phyloP scores from a whole-genome alignment of 1,284 basidiomycete species.

The Exobasidium cylindrosporum region DNA sequence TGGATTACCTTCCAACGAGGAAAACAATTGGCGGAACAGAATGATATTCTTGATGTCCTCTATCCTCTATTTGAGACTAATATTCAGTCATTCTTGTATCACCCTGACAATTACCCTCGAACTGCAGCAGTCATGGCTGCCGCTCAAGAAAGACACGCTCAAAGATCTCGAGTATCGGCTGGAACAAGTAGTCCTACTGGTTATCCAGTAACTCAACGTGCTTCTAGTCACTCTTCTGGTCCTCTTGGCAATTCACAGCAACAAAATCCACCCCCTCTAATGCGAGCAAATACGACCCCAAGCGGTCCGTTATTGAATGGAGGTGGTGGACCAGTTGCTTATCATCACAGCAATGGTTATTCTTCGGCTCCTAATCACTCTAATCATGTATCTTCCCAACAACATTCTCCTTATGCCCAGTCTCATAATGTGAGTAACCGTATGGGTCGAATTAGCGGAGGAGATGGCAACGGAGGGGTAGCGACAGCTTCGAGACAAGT shows the following conservation, averaged over 20 bases:
- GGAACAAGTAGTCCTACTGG: slow-evolving; percentile 3
- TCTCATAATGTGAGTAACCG: neutral
- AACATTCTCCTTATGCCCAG: neutral
- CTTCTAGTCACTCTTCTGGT: slow-evolving; percentile 3
- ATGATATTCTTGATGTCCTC: slow-evolving; percentile 49
- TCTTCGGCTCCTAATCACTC: neutral
- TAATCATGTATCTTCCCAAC: neutral
- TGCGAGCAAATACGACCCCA: slow-evolving; percentile 42
- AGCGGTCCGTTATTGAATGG: neutral
- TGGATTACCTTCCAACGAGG: slow-evolving; percentile 54
- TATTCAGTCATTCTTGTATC: slow-evolving; percentile 54
- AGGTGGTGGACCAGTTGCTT: neutral
- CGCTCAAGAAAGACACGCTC: slow-evolving; percentile 50
- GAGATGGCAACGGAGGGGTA: neutral
- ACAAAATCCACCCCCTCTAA: slow-evolving; percentile 30
- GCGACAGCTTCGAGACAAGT: neutral
- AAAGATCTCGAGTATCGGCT: slow-evolving; percentile 18
- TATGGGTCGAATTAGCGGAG: neutral
- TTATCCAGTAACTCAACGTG: neutral
- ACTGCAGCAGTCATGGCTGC: slow-evolving; percentile 54
- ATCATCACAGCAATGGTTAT: neutral
- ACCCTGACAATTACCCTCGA: slow-evolving; percentile 53
- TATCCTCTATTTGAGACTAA: slow-evolving; percentile 55
- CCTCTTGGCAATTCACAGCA: neutral
- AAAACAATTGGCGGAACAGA: slow-evolving; percentile 53